Percentiles rank a stretch among this genome's conserved stretches.
Evolutionary conservation across 1,284 basidiomycete species (phyloP).

Genomic region (Heliocybe sulcata): DNA sequence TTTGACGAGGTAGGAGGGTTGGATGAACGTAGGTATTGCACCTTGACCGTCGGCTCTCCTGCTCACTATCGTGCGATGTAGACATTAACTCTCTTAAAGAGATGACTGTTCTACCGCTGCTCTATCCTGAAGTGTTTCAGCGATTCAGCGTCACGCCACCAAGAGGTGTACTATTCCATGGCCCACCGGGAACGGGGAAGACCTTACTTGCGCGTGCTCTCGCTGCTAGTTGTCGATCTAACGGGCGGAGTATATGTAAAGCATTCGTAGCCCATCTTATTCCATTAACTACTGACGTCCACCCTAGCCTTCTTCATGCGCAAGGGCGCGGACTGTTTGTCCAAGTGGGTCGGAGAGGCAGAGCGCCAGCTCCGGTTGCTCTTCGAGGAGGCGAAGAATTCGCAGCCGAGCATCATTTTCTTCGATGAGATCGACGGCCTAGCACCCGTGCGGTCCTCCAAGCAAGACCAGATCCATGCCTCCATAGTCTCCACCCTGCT

Average conservation of each 20-base stretch:
- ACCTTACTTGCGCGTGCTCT: constrained; percentile 91
- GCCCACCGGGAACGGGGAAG: constrained; percentile 93
- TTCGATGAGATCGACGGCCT: constrained; percentile 99
- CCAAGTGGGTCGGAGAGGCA: constrained; percentile 99
- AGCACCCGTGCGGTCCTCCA: constrained; percentile 94
- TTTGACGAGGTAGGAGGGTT: constrained; percentile 98
- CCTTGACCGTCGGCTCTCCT: not conserved
- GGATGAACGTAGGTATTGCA: constrained; percentile 69
- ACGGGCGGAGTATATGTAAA: constrained; percentile 87
- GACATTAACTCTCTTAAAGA: constrained; percentile 98
- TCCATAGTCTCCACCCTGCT: constrained; percentile 95
- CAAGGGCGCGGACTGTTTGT: constrained; percentile 96
- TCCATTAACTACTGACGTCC: constrained; percentile 1
- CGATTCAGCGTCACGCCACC: constrained; percentile 94
- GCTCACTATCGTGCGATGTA: constrained; percentile 20
- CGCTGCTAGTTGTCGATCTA: constrained; percentile 87
- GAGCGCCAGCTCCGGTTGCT: constrained; percentile 93
- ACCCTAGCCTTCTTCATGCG: constrained; percentile 95
- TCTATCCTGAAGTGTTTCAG: constrained; percentile 98
- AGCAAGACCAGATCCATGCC: constrained; percentile 99
- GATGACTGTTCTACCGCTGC: constrained; percentile 93
- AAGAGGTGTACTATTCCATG: constrained; percentile 95
- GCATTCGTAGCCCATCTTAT: constrained; percentile 11
- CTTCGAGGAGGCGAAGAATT: constrained; percentile 92
- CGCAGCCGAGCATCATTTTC: constrained; percentile 94